Conservation (phyloP, 2,329 filamentous ascomycete genomes). For the Microdochium paspali region DNA sequence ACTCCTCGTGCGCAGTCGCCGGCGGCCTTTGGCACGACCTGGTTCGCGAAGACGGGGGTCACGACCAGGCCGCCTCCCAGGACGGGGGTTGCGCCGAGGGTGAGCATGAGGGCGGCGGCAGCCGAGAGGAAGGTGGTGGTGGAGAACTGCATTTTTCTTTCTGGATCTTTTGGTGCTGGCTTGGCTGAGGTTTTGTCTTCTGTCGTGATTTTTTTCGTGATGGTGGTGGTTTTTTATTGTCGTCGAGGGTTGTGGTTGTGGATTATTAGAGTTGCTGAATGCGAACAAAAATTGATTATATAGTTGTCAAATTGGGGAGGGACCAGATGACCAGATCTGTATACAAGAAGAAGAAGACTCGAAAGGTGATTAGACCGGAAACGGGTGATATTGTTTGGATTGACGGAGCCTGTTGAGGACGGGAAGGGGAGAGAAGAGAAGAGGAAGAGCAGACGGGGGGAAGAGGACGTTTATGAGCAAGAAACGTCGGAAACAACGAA, state of each 20-base stretch:
- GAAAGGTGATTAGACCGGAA: background rate
- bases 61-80: constrained; percentile 49
- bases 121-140: background rate
- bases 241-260: background rate
- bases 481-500: no score
- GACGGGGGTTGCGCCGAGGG: no score
- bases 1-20: constrained; percentile 49
- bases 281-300: background rate
- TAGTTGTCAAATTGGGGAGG: background rate
- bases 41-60: constrained; percentile 39
- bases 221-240: background rate
- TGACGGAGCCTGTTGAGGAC: background rate
- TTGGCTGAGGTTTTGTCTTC: background rate
- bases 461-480: no score
- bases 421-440: background rate
- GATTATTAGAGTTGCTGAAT: background rate
- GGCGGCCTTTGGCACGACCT: constrained; percentile 35
- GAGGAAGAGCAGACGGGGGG: background rate
- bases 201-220: background rate
- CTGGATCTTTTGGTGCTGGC: background rate
- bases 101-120: constrained; percentile 33
- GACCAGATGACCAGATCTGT: background rate
- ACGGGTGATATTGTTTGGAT: background rate
- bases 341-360: background rate
- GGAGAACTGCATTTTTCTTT: background rate